Conservation (phyloP, 768 basidiomycete genomes). For the Cystobasidium ongulense region DNA sequence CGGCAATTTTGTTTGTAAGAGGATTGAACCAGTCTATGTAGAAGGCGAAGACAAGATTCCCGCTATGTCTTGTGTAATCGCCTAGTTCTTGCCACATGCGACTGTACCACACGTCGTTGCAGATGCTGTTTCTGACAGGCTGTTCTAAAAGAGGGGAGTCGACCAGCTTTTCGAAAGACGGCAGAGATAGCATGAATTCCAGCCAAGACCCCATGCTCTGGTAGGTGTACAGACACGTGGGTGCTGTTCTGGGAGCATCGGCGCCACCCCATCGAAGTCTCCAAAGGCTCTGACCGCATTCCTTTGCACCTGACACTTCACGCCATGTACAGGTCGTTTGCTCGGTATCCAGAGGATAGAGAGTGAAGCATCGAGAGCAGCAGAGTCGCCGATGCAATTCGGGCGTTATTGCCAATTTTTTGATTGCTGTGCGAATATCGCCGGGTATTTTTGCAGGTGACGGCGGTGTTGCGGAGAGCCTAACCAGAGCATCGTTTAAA, state of each 20-base stretch:
- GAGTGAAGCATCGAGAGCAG: conserved; percentile 3
- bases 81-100: neutral
- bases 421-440: neutral
- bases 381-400: conserved; percentile 5
- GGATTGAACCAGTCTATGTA: conserved; percentile 45
- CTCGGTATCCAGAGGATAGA: neutral
- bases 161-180: conserved; percentile 5
- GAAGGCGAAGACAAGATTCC: conserved; percentile 40
- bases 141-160: neutral
- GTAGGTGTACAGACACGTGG: neutral
- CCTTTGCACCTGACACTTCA: neutral
- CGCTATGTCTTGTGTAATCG: conserved; percentile 9
- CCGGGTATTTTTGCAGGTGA: neutral
- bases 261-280: neutral
- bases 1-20: conserved; percentile 39
- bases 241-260: neutral
- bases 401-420: neutral
- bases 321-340: neutral
- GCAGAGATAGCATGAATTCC: neutral
- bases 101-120: neutral
- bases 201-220: neutral
- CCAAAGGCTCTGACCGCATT: neutral
- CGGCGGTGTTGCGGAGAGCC: neutral
- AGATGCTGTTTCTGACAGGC: neutral
- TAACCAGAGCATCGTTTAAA: neutral